These are phyloP conservation scores for Parachaetomium inaequale DNA, from an alignment of 495 filamentous ascomycete species.

Conservation along the genomic window DNA sequence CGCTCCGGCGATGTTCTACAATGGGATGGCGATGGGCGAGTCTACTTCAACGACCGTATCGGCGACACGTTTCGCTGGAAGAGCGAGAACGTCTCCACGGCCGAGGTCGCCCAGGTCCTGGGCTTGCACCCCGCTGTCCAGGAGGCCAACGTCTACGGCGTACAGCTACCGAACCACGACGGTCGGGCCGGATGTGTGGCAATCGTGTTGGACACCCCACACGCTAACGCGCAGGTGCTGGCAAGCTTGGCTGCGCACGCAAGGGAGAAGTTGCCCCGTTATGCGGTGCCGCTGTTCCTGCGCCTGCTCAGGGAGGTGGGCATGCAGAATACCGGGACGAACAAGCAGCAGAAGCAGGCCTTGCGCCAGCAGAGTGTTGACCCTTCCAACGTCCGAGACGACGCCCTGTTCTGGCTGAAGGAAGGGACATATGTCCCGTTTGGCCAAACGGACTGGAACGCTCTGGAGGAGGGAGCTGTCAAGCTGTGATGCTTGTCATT, in stretches of 20 bases:
- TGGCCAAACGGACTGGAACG: slow-evolving; percentile 61
- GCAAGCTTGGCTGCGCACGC: slow-evolving; percentile 58
- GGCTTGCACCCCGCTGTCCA: slow-evolving; percentile 61
- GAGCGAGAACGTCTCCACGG: slow-evolving; percentile 84
- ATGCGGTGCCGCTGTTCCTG: slow-evolving; percentile 75
- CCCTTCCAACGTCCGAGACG: slow-evolving; percentile 51
- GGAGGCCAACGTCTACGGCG: slow-evolving; percentile 89
- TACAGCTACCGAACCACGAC: slow-evolving; percentile 77
- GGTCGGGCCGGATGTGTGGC: slow-evolving; percentile 82
- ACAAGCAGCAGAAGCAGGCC: slow-evolving; percentile 77
- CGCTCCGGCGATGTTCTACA: slow-evolving; percentile 80
- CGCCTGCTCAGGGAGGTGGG: slow-evolving; percentile 53
- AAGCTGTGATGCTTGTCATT: slow-evolving; percentile 67
- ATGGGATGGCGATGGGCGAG: slow-evolving; percentile 65
- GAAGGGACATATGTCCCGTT: slow-evolving; percentile 67
- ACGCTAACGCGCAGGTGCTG: slow-evolving; percentile 39
- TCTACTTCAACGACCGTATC: slow-evolving; percentile 84
- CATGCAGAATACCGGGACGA: slow-evolving; percentile 72
- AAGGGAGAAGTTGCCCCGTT: slow-evolving; percentile 57
- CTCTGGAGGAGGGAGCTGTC: slow-evolving; percentile 60
- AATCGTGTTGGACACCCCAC: slow-evolving; percentile 47
- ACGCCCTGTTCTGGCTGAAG: slow-evolving; percentile 63
- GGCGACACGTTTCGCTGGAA: slow-evolving; percentile 98
- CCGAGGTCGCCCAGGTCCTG: slow-evolving; percentile 71
- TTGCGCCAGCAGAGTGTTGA: slow-evolving; percentile 69